A percentile compares a stretch with the other conserved stretches of the same genome.
phyloP scores from a whole-genome alignment of 129 eudicot genomes.

The sunflower (Helianthus annuus) region DNA sequence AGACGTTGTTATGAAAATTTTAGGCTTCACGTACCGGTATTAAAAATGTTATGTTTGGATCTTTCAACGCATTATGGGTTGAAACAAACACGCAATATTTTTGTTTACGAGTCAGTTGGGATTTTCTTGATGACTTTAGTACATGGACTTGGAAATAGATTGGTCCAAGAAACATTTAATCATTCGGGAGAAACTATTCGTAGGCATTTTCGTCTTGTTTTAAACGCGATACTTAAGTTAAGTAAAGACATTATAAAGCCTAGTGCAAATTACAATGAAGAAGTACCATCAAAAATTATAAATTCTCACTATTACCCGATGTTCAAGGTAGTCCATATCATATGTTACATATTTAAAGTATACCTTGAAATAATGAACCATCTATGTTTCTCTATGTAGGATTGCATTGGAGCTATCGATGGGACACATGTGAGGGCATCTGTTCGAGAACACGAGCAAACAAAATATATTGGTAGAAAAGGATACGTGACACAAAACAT shows the following conservation, averaged over 20 bases:
- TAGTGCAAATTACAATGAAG: not conserved
- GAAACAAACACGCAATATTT: no score
- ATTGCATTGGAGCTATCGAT: no score
- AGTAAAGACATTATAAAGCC: not conserved
- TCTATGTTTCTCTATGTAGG: no score
- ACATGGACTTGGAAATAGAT: no score
- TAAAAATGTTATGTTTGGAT: not conserved
- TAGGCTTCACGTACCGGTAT: not conserved
- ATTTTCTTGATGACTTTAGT: no score
- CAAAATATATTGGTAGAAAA: slow-evolving; percentile 2
- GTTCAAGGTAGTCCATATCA: no score
- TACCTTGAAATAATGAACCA: no score
- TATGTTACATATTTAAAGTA: no score
- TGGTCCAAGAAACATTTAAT: no score
- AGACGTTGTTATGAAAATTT: slow-evolving; percentile 16
- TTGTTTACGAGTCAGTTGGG: no score
- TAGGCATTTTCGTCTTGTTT: not conserved
- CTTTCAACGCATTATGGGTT: no score
- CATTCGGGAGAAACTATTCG: not conserved
- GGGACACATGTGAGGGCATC: not conserved
- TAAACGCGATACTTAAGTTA: not conserved
- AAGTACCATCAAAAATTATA: not conserved
- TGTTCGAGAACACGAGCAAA: not conserved
- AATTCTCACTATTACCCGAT: not conserved
- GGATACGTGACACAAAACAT: not conserved